phyloP scores from a whole-genome alignment of 2,329 filamentous ascomycete species.

The Colletotrichum eleusines region DNA sequence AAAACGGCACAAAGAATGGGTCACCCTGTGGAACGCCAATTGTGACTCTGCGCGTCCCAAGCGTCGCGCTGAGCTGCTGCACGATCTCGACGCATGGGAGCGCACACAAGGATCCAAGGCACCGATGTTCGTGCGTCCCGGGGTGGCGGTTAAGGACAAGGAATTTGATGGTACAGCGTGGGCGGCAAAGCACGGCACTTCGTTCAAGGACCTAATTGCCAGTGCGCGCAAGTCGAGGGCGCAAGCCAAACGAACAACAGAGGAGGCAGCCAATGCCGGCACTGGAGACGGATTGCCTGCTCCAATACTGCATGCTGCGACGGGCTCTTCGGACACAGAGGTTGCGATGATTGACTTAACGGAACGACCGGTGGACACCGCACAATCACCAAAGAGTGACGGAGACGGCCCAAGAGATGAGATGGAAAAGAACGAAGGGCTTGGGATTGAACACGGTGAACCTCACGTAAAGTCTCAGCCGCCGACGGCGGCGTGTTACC shows the following conservation, averaged over 20 bases:
- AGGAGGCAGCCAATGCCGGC: slow-evolving; percentile 14
- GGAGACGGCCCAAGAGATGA: neutral
- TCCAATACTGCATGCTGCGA: neutral
- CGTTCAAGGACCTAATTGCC: slow-evolving; percentile 85
- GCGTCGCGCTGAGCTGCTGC: slow-evolving; percentile 76
- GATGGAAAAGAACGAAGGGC: neutral
- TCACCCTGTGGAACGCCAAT: slow-evolving; percentile 97
- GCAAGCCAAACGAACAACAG: slow-evolving; percentile 51
- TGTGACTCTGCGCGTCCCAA: slow-evolving; percentile 85
- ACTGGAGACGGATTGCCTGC: neutral
- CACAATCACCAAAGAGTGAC: neutral
- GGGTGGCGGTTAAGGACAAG: slow-evolving; percentile 77
- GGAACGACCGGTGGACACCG: neutral
- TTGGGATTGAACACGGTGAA: neutral
- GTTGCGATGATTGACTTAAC: slow-evolving; percentile 17
- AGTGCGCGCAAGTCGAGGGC: slow-evolving; percentile 73
- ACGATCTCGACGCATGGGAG: slow-evolving; percentile 89
- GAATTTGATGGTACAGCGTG: slow-evolving; percentile 87
- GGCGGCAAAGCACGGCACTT: slow-evolving; percentile 76
- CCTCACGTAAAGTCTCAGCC: slow-evolving; percentile 7
- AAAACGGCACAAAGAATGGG: slow-evolving; percentile 89
- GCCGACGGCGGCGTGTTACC: slow-evolving; percentile 14
- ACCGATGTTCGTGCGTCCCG: slow-evolving; percentile 48
- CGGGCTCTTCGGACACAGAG: neutral
- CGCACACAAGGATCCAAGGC: slow-evolving; percentile 78